phyloP scores from a whole-genome alignment of 331 rosid genomes.

The Acacia concinna region DNA sequence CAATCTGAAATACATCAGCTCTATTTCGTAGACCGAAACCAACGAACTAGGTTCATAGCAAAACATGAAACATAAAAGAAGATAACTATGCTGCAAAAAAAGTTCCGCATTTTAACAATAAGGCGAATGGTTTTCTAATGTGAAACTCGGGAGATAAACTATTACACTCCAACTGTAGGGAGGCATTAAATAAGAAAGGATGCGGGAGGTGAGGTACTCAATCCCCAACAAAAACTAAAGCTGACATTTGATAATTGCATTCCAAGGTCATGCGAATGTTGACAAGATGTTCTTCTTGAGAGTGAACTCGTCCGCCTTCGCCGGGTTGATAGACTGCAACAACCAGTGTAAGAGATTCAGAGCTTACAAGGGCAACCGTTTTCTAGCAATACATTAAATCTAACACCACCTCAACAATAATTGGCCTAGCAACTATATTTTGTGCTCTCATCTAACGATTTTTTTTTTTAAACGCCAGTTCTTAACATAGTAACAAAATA shows the following conservation, averaged over 20 bases:
- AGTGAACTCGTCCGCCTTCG: conserved; percentile 84
- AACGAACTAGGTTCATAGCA: neutral
- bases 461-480: neutral
- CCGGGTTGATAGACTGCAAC: conserved; percentile 78
- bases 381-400: neutral
- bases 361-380: neutral
- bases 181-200: neutral
- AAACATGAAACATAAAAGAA: neutral
- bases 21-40: neutral
- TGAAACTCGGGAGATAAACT: neutral
- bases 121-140: neutral
- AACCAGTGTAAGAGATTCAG: conserved; percentile 11
- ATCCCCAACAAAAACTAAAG: neutral
- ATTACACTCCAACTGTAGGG: neutral
- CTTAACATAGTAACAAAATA: neutral
- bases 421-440: neutral
- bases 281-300: conserved; percentile 80
- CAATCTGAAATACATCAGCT: neutral
- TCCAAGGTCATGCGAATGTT: conserved; percentile 42
- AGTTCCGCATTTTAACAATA: neutral
- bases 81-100: neutral
- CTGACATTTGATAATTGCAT: neutral
- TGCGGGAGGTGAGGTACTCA: neutral
- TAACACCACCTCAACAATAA: neutral
- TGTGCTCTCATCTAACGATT: neutral